A percentile compares a stretch with the other conserved stretches of the same genome.
Evolutionary conservation across 208 protist species (phyloP).

Genomic region (Tetramitus jugosus): DNA sequence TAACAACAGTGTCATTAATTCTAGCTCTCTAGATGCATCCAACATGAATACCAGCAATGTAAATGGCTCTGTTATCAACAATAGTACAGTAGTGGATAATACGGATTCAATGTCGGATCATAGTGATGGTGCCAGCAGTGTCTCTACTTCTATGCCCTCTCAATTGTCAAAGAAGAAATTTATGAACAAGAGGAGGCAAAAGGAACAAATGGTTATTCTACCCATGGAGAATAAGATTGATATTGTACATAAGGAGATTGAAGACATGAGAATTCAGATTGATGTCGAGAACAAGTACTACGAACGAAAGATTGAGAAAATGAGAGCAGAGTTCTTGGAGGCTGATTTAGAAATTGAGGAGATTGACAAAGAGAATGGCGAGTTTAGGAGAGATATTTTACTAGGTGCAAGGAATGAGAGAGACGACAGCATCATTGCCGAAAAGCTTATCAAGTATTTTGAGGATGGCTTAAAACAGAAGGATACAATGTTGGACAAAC

Average conservation of each 20-base stretch:
- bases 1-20: too few relatives aligned
- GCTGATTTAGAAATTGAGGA: constrained; percentile 15
- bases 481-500: constrained; percentile 67
- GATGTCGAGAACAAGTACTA: background rate
- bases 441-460: constrained; percentile 73
- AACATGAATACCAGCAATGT: too few relatives aligned
- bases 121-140: too few relatives aligned
- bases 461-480: constrained; percentile 54
- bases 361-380: background rate
- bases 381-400: background rate
- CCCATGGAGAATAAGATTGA: constrained; percentile 15
- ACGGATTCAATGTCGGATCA: too few relatives aligned
- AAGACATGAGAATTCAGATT: background rate
- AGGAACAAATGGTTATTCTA: background rate
- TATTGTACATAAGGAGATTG: background rate
- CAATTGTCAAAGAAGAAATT: background rate
- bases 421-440: constrained; percentile 40
- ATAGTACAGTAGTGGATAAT: too few relatives aligned
- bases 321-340: background rate
- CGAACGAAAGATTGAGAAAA: constrained; percentile 7
- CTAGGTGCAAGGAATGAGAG: constrained; percentile 44
- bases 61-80: too few relatives aligned
- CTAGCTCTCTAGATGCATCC: too few relatives aligned
- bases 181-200: constrained; percentile 1
- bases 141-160: too few relatives aligned